These are phyloP conservation scores for Botrytis squamosa DNA, from an alignment of 2,329 filamentous ascomycete genomes.

Conservation along the genomic window DNA sequence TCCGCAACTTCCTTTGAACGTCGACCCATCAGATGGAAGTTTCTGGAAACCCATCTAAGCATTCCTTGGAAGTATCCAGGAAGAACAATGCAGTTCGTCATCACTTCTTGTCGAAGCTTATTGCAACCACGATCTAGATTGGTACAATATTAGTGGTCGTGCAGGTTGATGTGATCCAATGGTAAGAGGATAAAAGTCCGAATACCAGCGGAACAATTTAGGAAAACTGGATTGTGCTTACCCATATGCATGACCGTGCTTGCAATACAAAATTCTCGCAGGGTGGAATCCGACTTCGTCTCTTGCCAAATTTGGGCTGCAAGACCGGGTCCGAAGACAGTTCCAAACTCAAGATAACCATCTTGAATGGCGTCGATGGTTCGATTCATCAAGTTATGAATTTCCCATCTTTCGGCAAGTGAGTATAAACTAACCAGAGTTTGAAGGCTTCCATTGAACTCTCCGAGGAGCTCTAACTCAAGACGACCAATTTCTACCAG, in stretches of 20 bases:
- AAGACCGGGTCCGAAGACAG: constrained; percentile 24
- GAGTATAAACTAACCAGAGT: constrained; percentile 25
- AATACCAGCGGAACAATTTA: background rate
- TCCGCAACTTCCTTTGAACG: constrained; percentile 20
- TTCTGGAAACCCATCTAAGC: constrained; percentile 28
- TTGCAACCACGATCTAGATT: constrained; percentile 24
- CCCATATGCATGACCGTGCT: constrained; percentile 26
- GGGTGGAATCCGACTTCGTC: constrained; percentile 25
- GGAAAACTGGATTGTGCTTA: background rate
- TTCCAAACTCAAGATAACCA: constrained; percentile 26
- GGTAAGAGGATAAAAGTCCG: too few species aligned
- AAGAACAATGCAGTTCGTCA: constrained; percentile 18
- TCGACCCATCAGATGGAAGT: constrained; percentile 24
- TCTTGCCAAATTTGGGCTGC: constrained; percentile 18
- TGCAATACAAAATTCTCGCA: constrained; percentile 28
- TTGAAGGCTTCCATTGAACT: constrained; percentile 21
- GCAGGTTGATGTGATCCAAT: background rate
- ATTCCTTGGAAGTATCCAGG: constrained; percentile 25
- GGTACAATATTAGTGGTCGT: background rate
- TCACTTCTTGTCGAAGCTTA: constrained; percentile 24
- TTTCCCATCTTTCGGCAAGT: constrained; percentile 25
- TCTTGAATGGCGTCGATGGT: constrained; percentile 30
- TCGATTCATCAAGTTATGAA: constrained; percentile 26
- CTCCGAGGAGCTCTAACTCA: constrained; percentile 19
- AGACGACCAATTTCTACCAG: constrained; percentile 1